A percentile compares a stretch with the other conserved stretches of the same genome.
phyloP scores from a whole-genome alignment of 2,329 filamentous ascomycete genomes.

The Botrytis squamosa region DNA sequence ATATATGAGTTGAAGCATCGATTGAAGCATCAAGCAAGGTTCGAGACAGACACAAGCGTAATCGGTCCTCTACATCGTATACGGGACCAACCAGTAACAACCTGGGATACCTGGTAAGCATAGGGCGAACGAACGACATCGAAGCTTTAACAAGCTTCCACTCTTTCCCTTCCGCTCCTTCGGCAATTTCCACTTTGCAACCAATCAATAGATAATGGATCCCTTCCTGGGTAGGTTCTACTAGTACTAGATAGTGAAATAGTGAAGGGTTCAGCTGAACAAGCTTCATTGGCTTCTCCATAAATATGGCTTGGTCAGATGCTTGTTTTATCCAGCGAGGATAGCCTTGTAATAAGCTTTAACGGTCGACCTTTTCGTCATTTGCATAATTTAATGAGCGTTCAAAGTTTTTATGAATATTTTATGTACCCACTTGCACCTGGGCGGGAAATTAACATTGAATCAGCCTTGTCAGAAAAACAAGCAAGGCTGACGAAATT shows the following conservation, averaged over 20 bases:
- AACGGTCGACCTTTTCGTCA: not conserved
- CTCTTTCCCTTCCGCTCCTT: not conserved
- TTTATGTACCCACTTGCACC: not conserved
- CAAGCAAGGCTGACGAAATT: constrained; percentile 4
- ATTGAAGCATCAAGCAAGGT: not conserved
- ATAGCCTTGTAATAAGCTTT: not conserved
- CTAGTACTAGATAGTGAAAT: not conserved
- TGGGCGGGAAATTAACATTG: not conserved
- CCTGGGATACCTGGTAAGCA: not conserved
- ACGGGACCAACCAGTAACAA: not conserved
- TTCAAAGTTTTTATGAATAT: not conserved
- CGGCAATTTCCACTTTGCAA: not conserved
- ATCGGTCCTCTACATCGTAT: not conserved
- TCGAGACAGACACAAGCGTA: not conserved
- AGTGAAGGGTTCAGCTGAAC: constrained; percentile 10
- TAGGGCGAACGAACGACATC: not conserved
- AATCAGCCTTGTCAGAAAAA: not conserved
- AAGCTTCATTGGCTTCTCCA: constrained; percentile 14
- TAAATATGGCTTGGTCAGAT: constrained; percentile 1
- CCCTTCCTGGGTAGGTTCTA: not conserved
- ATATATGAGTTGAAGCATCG: not conserved
- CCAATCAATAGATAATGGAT: not conserved
- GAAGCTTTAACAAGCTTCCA: constrained; percentile 11
- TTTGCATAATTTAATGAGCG: not conserved
- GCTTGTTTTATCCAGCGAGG: not conserved